Evolutionary conservation across 495 filamentous ascomycete species (phyloP).

Genomic region (Penicillium dipodomyicola): DNA sequence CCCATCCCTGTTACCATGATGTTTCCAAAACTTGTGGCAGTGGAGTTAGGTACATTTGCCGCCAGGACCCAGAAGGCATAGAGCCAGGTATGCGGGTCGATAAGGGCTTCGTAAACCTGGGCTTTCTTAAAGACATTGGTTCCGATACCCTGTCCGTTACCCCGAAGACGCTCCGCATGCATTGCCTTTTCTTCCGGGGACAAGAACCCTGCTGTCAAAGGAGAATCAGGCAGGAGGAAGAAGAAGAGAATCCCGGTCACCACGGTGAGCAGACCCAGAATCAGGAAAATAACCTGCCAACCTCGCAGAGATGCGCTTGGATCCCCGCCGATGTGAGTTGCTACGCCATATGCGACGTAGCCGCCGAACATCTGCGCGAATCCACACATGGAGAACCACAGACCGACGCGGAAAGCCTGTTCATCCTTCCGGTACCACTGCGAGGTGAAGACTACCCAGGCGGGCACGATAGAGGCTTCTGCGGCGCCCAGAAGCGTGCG

Average conservation of each 20-base stretch:
- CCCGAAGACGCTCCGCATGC: conserved; percentile 53
- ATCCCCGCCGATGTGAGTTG: background rate
- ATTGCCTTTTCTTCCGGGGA: conserved; percentile 52
- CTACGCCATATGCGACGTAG: conserved; percentile 49
- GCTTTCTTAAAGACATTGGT: conserved; percentile 58
- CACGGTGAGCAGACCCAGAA: conserved; percentile 55
- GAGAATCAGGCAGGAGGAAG: conserved; percentile 59
- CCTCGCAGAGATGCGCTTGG: conserved; percentile 35
- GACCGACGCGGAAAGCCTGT: conserved; percentile 46
- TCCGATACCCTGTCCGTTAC: conserved; percentile 58
- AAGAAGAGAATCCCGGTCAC: conserved; percentile 53
- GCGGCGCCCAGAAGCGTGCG: conserved; percentile 61
- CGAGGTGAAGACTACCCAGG: conserved; percentile 42
- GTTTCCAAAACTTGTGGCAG: conserved; percentile 32
- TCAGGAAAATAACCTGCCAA: conserved; percentile 61
- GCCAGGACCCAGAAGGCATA: conserved; percentile 48
- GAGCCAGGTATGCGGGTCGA: conserved; percentile 49
- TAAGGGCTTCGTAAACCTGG: conserved; percentile 50
- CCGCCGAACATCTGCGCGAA: conserved; percentile 55
- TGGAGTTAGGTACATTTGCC: conserved; percentile 47
- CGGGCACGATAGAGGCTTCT: conserved; percentile 58
- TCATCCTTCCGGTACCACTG: conserved; percentile 56
- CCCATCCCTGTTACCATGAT: conserved; percentile 34
- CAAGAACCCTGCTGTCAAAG: conserved; percentile 52
- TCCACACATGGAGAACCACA: conserved; percentile 55